Percentiles rank a stretch among this genome's conserved stretches.
These are phyloP conservation scores for Colletotrichum sp. DNA, from an alignment of 2,329 filamentous ascomycete species.

Conservation along the genomic window DNA sequence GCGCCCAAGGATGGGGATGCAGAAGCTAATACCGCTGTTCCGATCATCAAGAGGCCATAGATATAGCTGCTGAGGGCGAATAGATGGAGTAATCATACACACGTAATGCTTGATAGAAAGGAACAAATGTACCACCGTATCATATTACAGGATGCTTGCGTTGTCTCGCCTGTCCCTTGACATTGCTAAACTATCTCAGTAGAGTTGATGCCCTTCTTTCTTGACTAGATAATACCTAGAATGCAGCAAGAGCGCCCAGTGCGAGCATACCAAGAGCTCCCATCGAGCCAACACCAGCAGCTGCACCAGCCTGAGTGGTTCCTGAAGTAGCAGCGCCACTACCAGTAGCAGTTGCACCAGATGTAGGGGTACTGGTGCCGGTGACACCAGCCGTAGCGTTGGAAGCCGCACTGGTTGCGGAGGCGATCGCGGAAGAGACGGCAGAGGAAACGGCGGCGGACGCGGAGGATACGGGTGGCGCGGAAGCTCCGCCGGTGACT, in stretches of 20 bases:
- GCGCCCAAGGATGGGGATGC: neutral
- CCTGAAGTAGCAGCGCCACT: neutral
- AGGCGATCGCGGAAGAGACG: neutral
- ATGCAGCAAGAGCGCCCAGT: conserved; percentile 13
- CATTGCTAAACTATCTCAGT: fast-evolving
- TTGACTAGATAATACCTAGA: neutral
- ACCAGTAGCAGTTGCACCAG: neutral
- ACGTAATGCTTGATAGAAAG: neutral
- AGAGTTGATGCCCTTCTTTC: neutral
- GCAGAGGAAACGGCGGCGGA: neutral
- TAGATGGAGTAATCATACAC: neutral
- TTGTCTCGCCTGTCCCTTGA: neutral
- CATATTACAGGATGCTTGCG: fast-evolving
- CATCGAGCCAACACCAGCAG: neutral
- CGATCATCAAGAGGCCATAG: neutral
- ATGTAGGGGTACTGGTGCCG: neutral
- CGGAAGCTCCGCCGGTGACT: conserved; percentile 12
- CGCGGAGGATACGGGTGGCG: neutral
- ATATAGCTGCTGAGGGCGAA: neutral
- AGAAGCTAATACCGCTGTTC: neutral
- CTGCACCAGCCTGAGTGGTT: neutral
- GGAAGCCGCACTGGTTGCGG: neutral
- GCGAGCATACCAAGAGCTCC: conserved; percentile 8
- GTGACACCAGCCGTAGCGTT: neutral
- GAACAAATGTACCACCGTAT: neutral